These are phyloP conservation scores for Hymenoscyphus scutula DNA, from an alignment of 2,329 filamentous ascomycete genomes.

Conservation along the genomic window DNA sequence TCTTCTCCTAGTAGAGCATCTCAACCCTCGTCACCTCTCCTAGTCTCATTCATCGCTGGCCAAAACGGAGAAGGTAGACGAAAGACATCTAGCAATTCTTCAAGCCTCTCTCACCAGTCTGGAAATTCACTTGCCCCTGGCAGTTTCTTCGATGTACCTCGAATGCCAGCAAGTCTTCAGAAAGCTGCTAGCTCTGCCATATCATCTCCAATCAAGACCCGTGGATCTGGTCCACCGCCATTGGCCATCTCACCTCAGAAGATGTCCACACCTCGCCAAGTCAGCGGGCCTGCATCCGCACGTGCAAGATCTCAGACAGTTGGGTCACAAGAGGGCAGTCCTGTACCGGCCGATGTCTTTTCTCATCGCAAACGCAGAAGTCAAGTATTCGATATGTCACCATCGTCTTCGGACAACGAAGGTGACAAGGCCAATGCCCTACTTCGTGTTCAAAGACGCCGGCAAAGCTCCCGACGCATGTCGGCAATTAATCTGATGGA, in stretches of 20 bases:
- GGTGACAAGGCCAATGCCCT: slow-evolving; percentile 88
- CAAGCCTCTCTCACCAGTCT: slow-evolving; percentile 77
- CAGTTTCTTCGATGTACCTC: slow-evolving; percentile 69
- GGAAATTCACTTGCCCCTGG: slow-evolving; percentile 66
- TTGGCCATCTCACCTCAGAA: slow-evolving; percentile 63
- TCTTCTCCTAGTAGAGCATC: slow-evolving; percentile 87
- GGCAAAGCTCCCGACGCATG: slow-evolving; percentile 92
- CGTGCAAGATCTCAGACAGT: slow-evolving; percentile 87
- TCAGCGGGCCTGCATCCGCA: slow-evolving; percentile 60
- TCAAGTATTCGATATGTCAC: slow-evolving; percentile 93
- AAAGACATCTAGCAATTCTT: slow-evolving; percentile 89
- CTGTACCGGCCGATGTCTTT: slow-evolving; percentile 62
- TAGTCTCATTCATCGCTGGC: slow-evolving; percentile 92
- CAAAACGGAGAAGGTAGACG: slow-evolving; percentile 74
- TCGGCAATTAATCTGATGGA: slow-evolving; percentile 87
- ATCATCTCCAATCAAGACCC: slow-evolving; percentile 56
- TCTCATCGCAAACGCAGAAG: slow-evolving; percentile 86
- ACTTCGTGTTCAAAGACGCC: slow-evolving; percentile 84
- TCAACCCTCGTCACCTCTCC: slow-evolving; percentile 80
- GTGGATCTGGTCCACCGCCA: slow-evolving; percentile 45
- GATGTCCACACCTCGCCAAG: slow-evolving; percentile 57
- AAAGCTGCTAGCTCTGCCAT: slow-evolving; percentile 55
- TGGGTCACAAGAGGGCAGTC: slow-evolving; percentile 88
- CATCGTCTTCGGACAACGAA: slow-evolving; percentile 96
- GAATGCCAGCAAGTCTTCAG: slow-evolving; percentile 57